Evolutionary conservation across 768 basidiomycete genomes (phyloP), one percentile per base, ranked within the genome.

Genomic region (Lactifluus rugatus): DNA sequence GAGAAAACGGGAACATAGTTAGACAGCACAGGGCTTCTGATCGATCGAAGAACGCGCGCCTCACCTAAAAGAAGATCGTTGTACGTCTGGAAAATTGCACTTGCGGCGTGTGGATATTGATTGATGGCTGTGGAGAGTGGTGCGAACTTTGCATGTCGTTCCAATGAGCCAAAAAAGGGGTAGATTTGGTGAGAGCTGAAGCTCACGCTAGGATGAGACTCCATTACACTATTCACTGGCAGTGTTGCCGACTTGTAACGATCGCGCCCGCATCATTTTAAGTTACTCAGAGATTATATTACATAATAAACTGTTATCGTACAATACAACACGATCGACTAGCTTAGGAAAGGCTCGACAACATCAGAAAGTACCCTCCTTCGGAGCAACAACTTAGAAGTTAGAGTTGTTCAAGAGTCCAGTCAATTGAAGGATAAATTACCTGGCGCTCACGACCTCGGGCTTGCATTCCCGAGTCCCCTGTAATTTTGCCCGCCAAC

Each of bases 371-470:
- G 6, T n/a, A 7, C 56, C 51, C 52, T 58, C 60, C 58, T 60
- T 45, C 34, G 25, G 34, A 55, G 34, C 10, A 39, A 54, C 1
- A 32, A 54, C n/a, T 31, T 31, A n/a, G 54, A 48, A 60, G 48
- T 36, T 13, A 8, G n/a, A 36, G 34, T 19, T 14, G 42, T 34
- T 45, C 31, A 16, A 28, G 3, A 2, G 13, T 14, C 17, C 44
- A 52, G n/a, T n/a, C n/a, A 16, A 25, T 23, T 21, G 32, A 46
- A 44, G 7, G 31, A 25, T 31, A 9, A 31, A 31, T 36, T 44
- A 64, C 63, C 61, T 64, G 17, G 26, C 63, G 63, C 31, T 64
- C 55, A 14, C 41, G 53, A 11, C 61, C 63, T 17, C 56, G 50
- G 50, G 50, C 44, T 47, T 50, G 37, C 54, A 5, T 58, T 3